phyloP scores from a whole-genome alignment of 2,329 filamentous ascomycete genomes.

The Claviceps sp. region DNA sequence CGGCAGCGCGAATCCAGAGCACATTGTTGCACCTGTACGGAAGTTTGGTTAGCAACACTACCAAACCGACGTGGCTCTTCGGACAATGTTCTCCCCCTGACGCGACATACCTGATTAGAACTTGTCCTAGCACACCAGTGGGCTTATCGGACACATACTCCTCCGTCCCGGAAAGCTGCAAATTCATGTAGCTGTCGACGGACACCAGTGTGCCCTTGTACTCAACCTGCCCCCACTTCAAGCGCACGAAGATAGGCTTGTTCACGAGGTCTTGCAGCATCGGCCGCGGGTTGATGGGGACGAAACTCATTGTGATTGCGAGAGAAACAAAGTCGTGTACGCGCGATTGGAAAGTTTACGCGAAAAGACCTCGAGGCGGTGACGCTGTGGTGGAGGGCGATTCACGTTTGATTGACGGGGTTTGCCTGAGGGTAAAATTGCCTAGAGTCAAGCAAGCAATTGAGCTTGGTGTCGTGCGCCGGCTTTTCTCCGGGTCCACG shows the following conservation, averaged over 20 bases:
- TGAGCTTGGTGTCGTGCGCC: not conserved
- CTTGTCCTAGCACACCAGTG: conserved; percentile 74
- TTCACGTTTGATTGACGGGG: not conserved
- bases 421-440: conserved; percentile 2
- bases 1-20: conserved; percentile 61
- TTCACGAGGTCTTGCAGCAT: conserved; percentile 91
- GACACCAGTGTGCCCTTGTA: conserved; percentile 90
- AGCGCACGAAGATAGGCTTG: conserved; percentile 76
- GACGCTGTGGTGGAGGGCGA: not conserved
- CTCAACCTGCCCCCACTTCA: conserved; percentile 97
- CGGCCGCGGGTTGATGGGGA: conserved; percentile 91
- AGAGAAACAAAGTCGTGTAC: not conserved
- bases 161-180: conserved; percentile 80
- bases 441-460: not conserved
- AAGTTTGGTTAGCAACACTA: conserved; percentile 1
- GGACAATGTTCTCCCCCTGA: not conserved
- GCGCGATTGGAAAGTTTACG: not conserved
- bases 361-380: not conserved
- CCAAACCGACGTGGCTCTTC: not conserved
- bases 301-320: conserved; percentile 41
- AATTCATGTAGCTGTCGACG: conserved; percentile 98
- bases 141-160: conserved; percentile 85
- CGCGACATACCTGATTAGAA: conserved; percentile 64
- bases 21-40: conserved; percentile 77
- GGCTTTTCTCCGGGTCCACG: conserved; percentile 5